Evolutionary conservation across 2,329 filamentous ascomycete genomes (phyloP).

Genomic region (Arthrinium phaeospermum): DNA sequence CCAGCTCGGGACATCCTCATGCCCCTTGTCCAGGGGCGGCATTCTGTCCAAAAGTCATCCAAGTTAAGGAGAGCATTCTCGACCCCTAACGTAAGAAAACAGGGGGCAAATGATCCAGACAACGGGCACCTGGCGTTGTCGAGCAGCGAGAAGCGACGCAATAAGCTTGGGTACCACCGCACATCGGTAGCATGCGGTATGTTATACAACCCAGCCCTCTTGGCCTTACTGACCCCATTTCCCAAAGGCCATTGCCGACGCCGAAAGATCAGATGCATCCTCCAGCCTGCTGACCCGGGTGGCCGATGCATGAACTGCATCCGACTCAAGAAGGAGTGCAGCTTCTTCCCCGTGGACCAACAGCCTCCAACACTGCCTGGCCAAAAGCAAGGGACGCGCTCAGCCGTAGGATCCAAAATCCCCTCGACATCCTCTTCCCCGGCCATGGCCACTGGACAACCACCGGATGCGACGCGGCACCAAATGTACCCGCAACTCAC

Average conservation of each 20-base stretch:
- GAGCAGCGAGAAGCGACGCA: constrained; percentile 67
- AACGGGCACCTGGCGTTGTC: constrained; percentile 42
- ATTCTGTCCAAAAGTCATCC: constrained; percentile 44
- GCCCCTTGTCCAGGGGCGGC: constrained; percentile 44
- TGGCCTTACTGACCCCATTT: constrained; percentile 20
- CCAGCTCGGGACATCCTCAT: constrained; percentile 38
- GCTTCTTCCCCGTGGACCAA: constrained; percentile 88
- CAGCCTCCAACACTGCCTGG: constrained; percentile 53
- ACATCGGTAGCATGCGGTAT: constrained; percentile 95
- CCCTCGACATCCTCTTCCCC: constrained; percentile 57
- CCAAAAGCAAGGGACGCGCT: constrained; percentile 48
- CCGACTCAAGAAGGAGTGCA: constrained; percentile 91
- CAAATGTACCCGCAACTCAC: constrained; percentile 50
- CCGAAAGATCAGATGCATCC: constrained; percentile 90
- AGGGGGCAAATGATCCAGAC: constrained; percentile 45
- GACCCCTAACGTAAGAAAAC: constrained; percentile 53
- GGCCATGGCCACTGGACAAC: constrained; percentile 48
- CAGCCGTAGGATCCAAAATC: constrained; percentile 44
- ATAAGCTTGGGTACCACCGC: constrained; percentile 94
- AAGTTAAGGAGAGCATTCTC: constrained; percentile 57
- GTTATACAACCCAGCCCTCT: constrained; percentile 44
- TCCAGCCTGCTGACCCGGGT: constrained; percentile 73
- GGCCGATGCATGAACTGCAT: constrained; percentile 92
- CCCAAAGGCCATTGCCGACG: constrained; percentile 83
- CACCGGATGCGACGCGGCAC: constrained; percentile 47